Base-by-base conservation (phyloP, 2,329 filamentous ascomycete species). In the Ophiobolus disseminans region DNA sequence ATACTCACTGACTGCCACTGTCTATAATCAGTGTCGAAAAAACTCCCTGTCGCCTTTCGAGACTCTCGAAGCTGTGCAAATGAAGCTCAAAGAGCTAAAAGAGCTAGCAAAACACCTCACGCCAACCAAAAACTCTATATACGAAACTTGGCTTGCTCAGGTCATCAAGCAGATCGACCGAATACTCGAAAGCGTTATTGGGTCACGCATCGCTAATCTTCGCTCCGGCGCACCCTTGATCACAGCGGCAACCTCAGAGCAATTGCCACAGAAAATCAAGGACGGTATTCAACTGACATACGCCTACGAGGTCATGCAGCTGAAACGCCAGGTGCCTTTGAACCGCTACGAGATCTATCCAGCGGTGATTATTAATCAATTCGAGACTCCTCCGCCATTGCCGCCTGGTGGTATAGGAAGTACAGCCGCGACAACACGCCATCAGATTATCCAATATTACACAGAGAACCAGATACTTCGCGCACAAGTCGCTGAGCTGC, bases 281-380 rank as follows among this genome's bases (percentile, higher is more conserved):
- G 45, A 55, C 8, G 48, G 45, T 3, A 47, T 52, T 22, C 40
- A 44, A 13, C 45, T 58, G 6, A 45, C 40, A 4, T 61, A 45
- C 25, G 20, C 55, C 2, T 63, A 50, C 28, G 53, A 61, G 34
- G 47, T 48, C 2, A 50, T 59, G 31, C 57, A 57, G 16, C 45
- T 54, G 14, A 41, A 59, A 38, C 54, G 59, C 9, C 13, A 4
- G 5, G 53, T 59, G 6, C 57, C 59, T 3, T 23, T 58, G 3
- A 20, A 13, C 9, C 48, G 53, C 6, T 62, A 59, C 34, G 49
- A 49, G 8, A 48, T 58, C 14, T 37, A 43, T 20, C 31, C 43
- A 11, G 32, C 17, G 5, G 23, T 22, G 1, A 20, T 21, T 5
- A 2, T 6, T 5, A 13, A 5, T 2, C 35, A 1, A 8, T n/a